A percentile compares a stretch with the other conserved stretches of the same genome.
phyloP scores from a whole-genome alignment of 139 green algal genomes.

The Picochlorum sp. region DNA sequence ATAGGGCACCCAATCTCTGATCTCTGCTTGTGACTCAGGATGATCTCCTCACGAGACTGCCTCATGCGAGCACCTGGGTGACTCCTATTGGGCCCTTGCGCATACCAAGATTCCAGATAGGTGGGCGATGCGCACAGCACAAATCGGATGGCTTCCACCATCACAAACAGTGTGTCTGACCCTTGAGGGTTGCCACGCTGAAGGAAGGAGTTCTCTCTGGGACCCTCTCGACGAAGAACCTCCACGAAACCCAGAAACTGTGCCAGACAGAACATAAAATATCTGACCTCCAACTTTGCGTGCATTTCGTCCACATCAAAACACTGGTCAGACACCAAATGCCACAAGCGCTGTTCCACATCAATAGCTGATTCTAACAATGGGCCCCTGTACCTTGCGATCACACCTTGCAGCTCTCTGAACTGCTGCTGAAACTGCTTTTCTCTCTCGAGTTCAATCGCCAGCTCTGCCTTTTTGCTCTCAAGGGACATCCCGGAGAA shows the following conservation, averaged over 20 bases:
- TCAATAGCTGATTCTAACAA: conserved; percentile 58
- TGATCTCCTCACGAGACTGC: no score
- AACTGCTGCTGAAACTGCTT: conserved; percentile 11
- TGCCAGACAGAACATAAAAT: conserved; percentile 47
- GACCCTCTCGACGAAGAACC: conserved; percentile 54
- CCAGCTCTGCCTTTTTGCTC: conserved; percentile 38
- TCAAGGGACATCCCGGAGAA: conserved; percentile 43
- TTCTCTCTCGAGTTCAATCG: conserved; percentile 30
- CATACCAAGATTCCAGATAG: conserved; percentile 37
- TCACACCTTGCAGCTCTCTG: conserved; percentile 21
- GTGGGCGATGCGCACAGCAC: conserved; percentile 38
- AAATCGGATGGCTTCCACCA: conserved; percentile 59
- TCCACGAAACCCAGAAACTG: conserved; percentile 67
- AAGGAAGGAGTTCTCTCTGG: conserved; percentile 50
- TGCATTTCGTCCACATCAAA: conserved; percentile 3
- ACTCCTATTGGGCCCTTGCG: not conserved
- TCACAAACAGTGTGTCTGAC: conserved; percentile 42
- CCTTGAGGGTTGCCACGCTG: conserved; percentile 26
- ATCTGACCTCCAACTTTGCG: conserved; percentile 37
- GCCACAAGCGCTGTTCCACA: conserved; percentile 56
- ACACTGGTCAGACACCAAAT: conserved; percentile 39
- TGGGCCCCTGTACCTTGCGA: conserved; percentile 43
- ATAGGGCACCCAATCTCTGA: no score
- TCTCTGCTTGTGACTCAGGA: no score
- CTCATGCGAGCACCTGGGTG: conserved; percentile 16